Base-by-base conservation (phyloP, 78 protist genomes). In the Dictyostelium firmibasis region DNA sequence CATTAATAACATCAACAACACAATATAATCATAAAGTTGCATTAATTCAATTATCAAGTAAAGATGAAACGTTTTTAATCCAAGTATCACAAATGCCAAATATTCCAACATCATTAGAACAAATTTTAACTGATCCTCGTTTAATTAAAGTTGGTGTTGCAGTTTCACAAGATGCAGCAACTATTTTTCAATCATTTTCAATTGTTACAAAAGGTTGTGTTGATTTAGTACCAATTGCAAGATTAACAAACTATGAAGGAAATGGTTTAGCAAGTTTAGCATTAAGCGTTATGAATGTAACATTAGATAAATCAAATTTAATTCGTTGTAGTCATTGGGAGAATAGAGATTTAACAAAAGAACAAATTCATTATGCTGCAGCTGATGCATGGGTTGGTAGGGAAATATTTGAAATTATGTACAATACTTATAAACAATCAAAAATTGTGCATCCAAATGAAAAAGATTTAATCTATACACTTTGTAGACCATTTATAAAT, bases 261-360 rank as follows among this genome's bases (percentile, higher is more conserved):
- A 81, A 81, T 81, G 94, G 94, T 11, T 67, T 92, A 14, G 91
- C 96, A 78, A 72, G 81, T 31, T 36, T 92, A 4, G 69, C 96
- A 25, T 18, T 60, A 2, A 53, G 47, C 27, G 64, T 75, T 1
- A 14, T 92, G 36, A 36, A 33, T 53, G 31, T 16, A 67, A 38
- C 36, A 2, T 6, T 92, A 0, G 85, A 84, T 20, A 92, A 92
- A 83, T 23, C 13, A 8, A 50, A 83, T 50, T 72, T 70, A 8
- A 60, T 92, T 23, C 91, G 92, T 50, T 92, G 96, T 62, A n/a
- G 91, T 41, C 62, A 92, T 38, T 92, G 96, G 96, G 96, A 75
- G 33, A 8, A 41, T 6, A 69, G 75, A 78, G 3, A 47, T 0
- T 36, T 92, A 78, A 27, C 84, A 50, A 6, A 3, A 4, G 96